Evolutionary conservation across 2,329 filamentous ascomycete species (phyloP).

Genomic region (Endothia cerciana): DNA sequence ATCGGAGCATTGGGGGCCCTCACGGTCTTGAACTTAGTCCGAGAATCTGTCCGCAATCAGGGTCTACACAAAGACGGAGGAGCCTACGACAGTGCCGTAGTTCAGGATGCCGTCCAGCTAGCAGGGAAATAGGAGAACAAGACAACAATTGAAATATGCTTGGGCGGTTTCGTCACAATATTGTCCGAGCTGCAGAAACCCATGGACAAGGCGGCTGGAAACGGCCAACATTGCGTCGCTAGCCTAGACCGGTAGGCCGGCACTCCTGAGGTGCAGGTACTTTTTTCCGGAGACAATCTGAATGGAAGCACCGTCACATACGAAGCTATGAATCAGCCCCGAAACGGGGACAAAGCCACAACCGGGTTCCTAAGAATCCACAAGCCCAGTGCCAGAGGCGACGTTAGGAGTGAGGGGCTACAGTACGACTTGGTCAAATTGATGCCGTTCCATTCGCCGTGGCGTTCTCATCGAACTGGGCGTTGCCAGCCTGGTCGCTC

Average conservation of each 20-base stretch:
- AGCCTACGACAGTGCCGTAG: too few relatives aligned
- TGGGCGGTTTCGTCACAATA: too few relatives aligned
- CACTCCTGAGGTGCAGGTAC: neutral
- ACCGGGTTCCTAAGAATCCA: neutral
- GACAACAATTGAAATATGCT: too few relatives aligned
- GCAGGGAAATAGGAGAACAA: too few relatives aligned
- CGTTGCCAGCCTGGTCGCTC: neutral
- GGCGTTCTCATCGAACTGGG: neutral
- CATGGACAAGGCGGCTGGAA: too few relatives aligned
- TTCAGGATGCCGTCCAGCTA: too few relatives aligned
- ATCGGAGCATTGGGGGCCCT: too few relatives aligned
- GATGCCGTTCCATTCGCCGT: neutral
- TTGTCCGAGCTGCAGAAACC: too few relatives aligned
- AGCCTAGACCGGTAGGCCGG: neutral
- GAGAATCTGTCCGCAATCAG: too few relatives aligned
- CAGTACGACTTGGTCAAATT: neutral
- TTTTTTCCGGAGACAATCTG: neutral
- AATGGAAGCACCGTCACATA: neutral
- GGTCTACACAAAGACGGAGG: too few relatives aligned
- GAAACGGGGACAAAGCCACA: neutral
- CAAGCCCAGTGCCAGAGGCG: neutral
- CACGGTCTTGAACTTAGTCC: too few relatives aligned
- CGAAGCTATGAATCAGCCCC: neutral
- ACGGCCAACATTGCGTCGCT: neutral
- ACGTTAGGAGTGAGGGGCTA: neutral